Evolutionary conservation across 75 land plant species (phyloP), one percentile per base, ranked within the genome.

Genomic region (Pinus tabuliformis): DNA sequence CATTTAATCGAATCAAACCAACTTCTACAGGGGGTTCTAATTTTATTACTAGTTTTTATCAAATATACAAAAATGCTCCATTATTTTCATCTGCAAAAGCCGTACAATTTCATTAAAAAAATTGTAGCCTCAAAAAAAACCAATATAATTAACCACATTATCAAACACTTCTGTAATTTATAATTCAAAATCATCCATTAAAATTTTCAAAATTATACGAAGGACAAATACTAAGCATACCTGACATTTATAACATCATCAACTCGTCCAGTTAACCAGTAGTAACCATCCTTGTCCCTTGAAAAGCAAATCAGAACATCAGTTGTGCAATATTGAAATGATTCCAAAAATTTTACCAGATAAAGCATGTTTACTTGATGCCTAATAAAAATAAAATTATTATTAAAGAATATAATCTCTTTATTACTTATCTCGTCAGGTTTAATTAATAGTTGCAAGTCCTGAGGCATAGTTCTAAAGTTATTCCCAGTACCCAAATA

Each of bases 221-320:
- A 58, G 57, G 52, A 42, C 24, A 33, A 24, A 42, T 42, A 60
- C 65, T 59, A 28, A 73, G 56, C 16, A 14, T 80, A 96, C 98
- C 99, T 96, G 75, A 96, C 99, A 85, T 96, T 96, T 66, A 96
- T 96, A 18, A 96, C 99, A 87, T 96, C 99, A 81, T 96, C 99
- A 63, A 96, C 99, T 74, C 99, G 89, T 80, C 99, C 99, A 62
- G 99, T 96, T 56, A 96, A 89, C 99, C 99, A 96, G 75, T 94
- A 79, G 75, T 96, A 96, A 33, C 99, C 99, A 84, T 96, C 99
- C 78, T 87, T 89, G 82, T 96, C 99, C 93, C 99, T 96, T 65
- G 16, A 78, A 52, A 30, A 18, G 33, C 20, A 16, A 42, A 52
- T 68, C 72, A 42, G 22, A 37, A 39, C 2, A 66, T 66, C 9